phyloP scores from a whole-genome alignment of 805 yeast genomes.

The Monosporozyma solicola region DNA sequence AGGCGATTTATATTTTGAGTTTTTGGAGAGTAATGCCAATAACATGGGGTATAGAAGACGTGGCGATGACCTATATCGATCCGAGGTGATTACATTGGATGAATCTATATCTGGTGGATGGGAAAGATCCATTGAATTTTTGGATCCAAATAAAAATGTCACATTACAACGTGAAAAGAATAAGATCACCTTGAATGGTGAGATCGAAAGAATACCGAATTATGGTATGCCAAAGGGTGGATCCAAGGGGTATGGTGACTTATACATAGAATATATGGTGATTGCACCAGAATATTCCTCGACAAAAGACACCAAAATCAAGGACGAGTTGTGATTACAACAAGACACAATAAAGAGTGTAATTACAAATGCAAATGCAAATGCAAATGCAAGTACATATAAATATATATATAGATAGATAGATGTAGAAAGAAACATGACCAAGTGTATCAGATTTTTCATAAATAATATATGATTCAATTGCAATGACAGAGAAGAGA shows the following conservation, averaged over 20 bases:
- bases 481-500: constrained; percentile 19
- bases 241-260: constrained; percentile 39
- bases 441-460: constrained; percentile 28
- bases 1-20: constrained; percentile 65
- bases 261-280: constrained; percentile 41
- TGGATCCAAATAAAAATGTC: constrained; percentile 50
- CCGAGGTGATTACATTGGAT: constrained; percentile 61
- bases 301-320: constrained; percentile 4
- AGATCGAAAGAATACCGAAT: constrained; percentile 59
- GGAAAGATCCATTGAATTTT: constrained; percentile 55
- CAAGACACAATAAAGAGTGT: neutral
- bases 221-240: constrained; percentile 71
- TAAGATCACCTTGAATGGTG: constrained; percentile 49
- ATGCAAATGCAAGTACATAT: too few relatives aligned
- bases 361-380: too few relatives aligned
- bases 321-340: constrained; percentile 17
- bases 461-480: too few relatives aligned
- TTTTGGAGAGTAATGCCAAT: constrained; percentile 41
- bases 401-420: constrained; percentile 1
- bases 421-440: constrained; percentile 29
- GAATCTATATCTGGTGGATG: constrained; percentile 80
- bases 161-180: constrained; percentile 43
- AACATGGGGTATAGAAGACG: constrained; percentile 84
- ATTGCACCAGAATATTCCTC: constrained; percentile 31
- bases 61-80: constrained; percentile 63